These are phyloP conservation scores for Solanum chiquidenum DNA, from an alignment of 257 asterid species.

Conservation along the genomic window DNA sequence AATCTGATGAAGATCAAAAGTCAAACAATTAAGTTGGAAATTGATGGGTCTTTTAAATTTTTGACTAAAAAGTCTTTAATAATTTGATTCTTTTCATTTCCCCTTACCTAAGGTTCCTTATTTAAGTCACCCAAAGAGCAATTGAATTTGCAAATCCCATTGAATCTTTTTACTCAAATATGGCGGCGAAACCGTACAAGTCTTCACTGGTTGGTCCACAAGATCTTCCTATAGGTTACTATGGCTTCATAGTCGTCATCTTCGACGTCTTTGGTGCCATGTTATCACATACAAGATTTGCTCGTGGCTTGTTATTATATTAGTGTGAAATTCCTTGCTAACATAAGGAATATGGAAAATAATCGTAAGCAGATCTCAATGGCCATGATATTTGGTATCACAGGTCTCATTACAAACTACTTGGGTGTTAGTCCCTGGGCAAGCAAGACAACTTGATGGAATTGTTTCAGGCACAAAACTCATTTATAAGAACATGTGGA, in stretches of 20 bases:
- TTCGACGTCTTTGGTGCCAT: conserved; percentile 72
- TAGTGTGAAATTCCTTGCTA: conserved; percentile 80
- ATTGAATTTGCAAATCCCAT: no score
- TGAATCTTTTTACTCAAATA: neutral
- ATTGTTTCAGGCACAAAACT: no score
- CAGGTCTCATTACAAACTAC: neutral
- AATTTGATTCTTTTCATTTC: no score
- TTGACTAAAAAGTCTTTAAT: no score
- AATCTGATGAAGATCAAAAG: no score
- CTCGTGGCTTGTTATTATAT: conserved; percentile 79
- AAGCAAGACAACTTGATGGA: no score
- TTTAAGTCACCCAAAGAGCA: no score
- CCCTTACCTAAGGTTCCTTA: no score
- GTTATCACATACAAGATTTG: conserved; percentile 62
- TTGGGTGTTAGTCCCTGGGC: no score
- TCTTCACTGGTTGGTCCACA: conserved; percentile 24
- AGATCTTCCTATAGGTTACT: conserved; percentile 68
- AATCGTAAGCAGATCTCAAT: conserved; percentile 93
- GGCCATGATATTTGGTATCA: conserved; percentile 64
- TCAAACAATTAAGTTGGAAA: no score
- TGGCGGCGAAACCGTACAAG: neutral
- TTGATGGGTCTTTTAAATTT: no score
- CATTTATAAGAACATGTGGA: no score
- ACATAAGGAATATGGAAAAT: conserved; percentile 81
- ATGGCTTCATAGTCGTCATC: conserved; percentile 68